These are phyloP conservation scores for Rhizophora mangle DNA, from an alignment of 345 rosid genomes.

Conservation along the genomic window DNA sequence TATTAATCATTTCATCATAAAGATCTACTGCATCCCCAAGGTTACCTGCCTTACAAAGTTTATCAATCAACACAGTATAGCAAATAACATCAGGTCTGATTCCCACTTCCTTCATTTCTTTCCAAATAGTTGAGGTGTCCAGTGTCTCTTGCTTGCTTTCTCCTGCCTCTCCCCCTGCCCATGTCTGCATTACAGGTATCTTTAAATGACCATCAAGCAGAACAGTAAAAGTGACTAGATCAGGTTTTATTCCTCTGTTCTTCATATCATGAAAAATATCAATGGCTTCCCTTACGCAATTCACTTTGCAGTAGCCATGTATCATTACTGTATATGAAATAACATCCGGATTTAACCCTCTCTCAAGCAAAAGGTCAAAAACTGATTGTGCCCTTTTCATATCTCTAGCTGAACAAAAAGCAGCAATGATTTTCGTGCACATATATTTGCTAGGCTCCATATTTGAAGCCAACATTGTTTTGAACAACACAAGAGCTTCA, in stretches of 20 bases:
- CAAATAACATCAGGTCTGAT: constrained; percentile 5
- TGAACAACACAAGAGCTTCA: not conserved
- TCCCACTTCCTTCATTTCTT: not conserved
- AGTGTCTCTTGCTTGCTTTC: not conserved
- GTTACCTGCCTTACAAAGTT: not conserved
- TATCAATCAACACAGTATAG: not conserved
- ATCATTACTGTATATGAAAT: not conserved
- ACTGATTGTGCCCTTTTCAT: not conserved
- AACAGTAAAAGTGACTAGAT: not conserved
- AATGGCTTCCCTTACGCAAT: not conserved
- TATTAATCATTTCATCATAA: not conserved
- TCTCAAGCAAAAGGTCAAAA: not conserved
- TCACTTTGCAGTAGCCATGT: not conserved
- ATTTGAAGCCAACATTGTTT: not conserved
- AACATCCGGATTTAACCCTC: not conserved
- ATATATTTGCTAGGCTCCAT: not conserved
- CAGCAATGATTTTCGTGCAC: not conserved
- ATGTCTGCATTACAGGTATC: not conserved
- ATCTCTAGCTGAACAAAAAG: not conserved
- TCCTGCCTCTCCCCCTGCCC: not conserved
- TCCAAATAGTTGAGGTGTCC: not conserved
- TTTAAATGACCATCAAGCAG: not conserved
- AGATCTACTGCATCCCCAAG: not conserved
- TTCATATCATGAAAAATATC: not conserved
- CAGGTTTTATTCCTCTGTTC: not conserved